Evolutionary conservation across 2,329 filamentous ascomycete species (phyloP).

Genomic region (Aspergillus costaricaensis): DNA sequence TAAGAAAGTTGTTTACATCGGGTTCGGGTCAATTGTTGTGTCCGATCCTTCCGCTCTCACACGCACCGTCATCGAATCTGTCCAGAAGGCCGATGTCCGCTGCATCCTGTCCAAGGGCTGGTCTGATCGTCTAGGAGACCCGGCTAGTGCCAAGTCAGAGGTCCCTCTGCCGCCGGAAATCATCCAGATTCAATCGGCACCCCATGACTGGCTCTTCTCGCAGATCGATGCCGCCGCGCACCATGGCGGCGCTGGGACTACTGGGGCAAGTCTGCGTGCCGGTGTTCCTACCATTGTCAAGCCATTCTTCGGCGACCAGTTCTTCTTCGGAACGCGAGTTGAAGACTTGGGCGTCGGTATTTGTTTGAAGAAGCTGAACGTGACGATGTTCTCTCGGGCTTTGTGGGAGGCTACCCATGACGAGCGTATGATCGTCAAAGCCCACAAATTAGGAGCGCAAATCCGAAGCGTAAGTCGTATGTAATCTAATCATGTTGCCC

Average conservation of each 20-base stretch:
- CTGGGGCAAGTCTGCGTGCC: conserved; percentile 85
- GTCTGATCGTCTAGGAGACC: conserved; percentile 77
- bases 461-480: conserved; percentile 72
- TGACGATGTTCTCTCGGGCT: conserved; percentile 79
- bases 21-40: conserved; percentile 95
- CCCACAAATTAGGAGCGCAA: conserved; percentile 75
- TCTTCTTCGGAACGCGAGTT: conserved; percentile 87
- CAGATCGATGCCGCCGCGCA: conserved; percentile 94
- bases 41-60: conserved; percentile 86
- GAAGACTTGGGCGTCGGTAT: conserved; percentile 93
- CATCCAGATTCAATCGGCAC: conserved; percentile 82
- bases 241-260: conserved; percentile 92
- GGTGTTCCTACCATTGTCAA: conserved; percentile 93
- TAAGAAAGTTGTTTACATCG: conserved; percentile 95
- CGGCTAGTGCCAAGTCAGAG: conserved; percentile 61
- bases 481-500: background rate
- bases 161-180: conserved; percentile 77
- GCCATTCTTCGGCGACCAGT: conserved; percentile 97
- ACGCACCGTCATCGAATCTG: conserved; percentile 87
- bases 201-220: conserved; percentile 94
- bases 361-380: conserved; percentile 83
- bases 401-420: conserved; percentile 90
- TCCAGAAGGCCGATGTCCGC: conserved; percentile 85
- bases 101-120: conserved; percentile 96
- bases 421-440: conserved; percentile 88